Evolutionary conservation across 2,329 filamentous ascomycete genomes (phyloP).

Genomic region (Fusarium sp.): DNA sequence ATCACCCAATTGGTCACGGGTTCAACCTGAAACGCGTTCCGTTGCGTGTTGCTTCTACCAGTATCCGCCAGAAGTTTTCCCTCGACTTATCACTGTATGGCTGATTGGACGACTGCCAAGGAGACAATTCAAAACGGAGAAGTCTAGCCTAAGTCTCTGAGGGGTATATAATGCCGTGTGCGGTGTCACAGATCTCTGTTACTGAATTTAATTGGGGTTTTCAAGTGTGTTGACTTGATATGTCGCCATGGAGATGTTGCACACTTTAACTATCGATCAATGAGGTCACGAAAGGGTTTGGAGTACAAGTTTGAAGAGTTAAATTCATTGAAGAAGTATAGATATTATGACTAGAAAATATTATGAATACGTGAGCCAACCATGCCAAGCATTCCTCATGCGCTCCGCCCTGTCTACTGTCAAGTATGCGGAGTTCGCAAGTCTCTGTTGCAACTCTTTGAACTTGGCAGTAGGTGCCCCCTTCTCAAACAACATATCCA

Average conservation of each 20-base stretch:
- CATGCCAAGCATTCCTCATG: slow-evolving; percentile 41
- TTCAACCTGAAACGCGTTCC: neutral
- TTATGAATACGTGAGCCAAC: slow-evolving; percentile 39
- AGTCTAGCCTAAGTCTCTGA: neutral
- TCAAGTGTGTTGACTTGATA: too few species aligned
- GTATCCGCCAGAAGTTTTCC: accelerated
- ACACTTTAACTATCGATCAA: too few species aligned
- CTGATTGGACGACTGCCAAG: accelerated
- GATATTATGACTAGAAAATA: neutral
- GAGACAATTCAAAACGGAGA: accelerated
- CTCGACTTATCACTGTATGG: accelerated
- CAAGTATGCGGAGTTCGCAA: slow-evolving; percentile 33
- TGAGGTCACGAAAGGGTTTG: accelerated
- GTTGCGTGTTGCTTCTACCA: neutral
- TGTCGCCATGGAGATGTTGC: too few species aligned
- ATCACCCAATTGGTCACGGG: neutral
- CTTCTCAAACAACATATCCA: slow-evolving; percentile 45
- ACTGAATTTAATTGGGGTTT: too few species aligned
- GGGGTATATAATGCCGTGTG: too few species aligned
- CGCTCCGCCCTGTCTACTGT: slow-evolving; percentile 29
- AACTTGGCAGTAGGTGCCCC: slow-evolving; percentile 46
- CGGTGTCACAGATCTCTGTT: neutral
- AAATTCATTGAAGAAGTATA: too few species aligned
- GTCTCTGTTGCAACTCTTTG: slow-evolving; percentile 24
- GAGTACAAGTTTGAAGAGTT: accelerated